Evolutionary conservation across 2,329 filamentous ascomycete genomes (phyloP).

Genomic region (Fusarium succisae): DNA sequence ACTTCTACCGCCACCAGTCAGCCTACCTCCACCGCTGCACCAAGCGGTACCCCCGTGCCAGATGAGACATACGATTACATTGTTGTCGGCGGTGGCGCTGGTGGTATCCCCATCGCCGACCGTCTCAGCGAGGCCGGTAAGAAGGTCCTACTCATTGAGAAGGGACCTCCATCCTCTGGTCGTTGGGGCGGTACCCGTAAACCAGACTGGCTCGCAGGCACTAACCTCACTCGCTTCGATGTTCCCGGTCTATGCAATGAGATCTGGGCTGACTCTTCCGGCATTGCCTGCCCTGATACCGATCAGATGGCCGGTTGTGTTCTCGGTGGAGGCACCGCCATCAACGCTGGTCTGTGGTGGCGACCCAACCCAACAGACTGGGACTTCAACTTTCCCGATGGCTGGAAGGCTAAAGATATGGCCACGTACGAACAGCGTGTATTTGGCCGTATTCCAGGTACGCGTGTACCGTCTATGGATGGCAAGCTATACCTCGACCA

Average conservation of each 20-base stretch:
- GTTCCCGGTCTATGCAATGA: conserved; percentile 4
- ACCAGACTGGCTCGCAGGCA: conserved; percentile 7
- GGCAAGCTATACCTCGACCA: conserved; percentile 12
- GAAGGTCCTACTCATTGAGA: conserved; percentile 8
- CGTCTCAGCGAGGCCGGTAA: conserved; percentile 11
- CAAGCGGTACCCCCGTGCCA: neutral
- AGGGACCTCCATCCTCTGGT: conserved; percentile 3
- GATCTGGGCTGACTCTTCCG: conserved; percentile 2
- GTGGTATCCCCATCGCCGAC: conserved; percentile 2
- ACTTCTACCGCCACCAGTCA: neutral
- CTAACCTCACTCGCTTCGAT: conserved; percentile 5
- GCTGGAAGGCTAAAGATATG: conserved; percentile 11
- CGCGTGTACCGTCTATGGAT: neutral
- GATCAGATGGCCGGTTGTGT: conserved; percentile 17
- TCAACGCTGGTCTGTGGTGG: conserved; percentile 15
- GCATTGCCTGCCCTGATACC: conserved; percentile 2
- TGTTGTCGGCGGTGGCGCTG: conserved; percentile 1
- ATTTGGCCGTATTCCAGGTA: conserved; percentile 6
- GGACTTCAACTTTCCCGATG: conserved; percentile 14
- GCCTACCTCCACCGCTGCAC: neutral
- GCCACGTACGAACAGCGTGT: conserved; percentile 9
- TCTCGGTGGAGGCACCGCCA: conserved; percentile 6
- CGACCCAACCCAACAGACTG: conserved; percentile 5
- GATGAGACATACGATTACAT: conserved; percentile 8
- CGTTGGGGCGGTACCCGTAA: conserved; percentile 8